A percentile compares a stretch with the other conserved stretches of the same genome.
phyloP scores from a whole-genome alignment of 371 early-diverging fungal genomes.

The Chytridium lagenaria region DNA sequence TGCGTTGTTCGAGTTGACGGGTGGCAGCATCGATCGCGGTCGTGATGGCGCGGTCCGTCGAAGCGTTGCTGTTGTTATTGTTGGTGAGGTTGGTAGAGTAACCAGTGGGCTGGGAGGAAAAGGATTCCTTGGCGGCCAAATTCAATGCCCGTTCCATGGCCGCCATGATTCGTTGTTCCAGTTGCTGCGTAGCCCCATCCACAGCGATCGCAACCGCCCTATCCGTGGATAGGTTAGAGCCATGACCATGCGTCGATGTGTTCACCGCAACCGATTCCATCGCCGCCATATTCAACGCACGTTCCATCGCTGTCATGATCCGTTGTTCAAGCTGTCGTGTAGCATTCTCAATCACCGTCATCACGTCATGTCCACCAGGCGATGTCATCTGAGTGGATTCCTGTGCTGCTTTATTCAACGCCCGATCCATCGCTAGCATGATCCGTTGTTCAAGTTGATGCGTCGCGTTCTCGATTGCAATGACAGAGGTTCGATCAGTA shows the following conservation, averaged over 20 bases:
- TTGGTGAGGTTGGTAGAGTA: no score
- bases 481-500: no score
- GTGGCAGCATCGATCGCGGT: neutral
- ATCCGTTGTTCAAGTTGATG: neutral
- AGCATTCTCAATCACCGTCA: conserved; percentile 7
- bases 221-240: no score
- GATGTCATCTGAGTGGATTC: neutral
- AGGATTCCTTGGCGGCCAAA: neutral
- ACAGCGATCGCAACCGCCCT: no score
- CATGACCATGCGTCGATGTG: no score
- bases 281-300: neutral
- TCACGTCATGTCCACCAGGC: no score
- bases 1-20: conserved; percentile 9
- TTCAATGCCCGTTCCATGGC: neutral
- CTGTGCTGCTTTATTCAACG: neutral
- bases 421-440: neutral
- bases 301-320: neutral
- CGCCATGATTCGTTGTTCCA: neutral
- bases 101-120: no score
- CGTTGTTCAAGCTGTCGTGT: neutral
- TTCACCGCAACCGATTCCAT: neutral
- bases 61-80: no score
- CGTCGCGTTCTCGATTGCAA: conserved; percentile 6
- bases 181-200: neutral
- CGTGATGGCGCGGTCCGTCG: neutral